A percentile compares a stretch with the other conserved stretches of the same genome.
These are phyloP conservation scores for Spatholobus suberectus DNA, from an alignment of 306 rosid species.

Conservation along the genomic window DNA sequence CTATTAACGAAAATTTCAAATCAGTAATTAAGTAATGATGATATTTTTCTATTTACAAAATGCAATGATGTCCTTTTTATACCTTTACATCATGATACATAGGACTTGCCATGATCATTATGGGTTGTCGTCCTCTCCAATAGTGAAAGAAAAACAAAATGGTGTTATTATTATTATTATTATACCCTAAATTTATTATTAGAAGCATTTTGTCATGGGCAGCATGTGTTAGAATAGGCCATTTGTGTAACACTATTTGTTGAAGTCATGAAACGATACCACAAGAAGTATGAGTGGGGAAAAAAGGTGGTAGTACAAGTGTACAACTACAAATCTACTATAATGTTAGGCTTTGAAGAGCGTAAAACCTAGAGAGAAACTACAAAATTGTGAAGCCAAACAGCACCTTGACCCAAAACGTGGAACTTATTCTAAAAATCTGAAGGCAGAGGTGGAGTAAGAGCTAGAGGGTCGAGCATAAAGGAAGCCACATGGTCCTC, in stretches of 20 bases:
- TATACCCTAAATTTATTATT: background rate
- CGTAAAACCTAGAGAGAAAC: slow-evolving; percentile 64
- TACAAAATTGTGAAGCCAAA: slow-evolving; percentile 35
- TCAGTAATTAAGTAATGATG: slow-evolving; percentile 41
- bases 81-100: slow-evolving; percentile 36
- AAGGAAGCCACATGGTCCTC: slow-evolving; percentile 62
- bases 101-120: slow-evolving; percentile 23
- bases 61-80: slow-evolving; percentile 31
- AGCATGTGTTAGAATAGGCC: background rate
- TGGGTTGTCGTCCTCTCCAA: slow-evolving; percentile 13
- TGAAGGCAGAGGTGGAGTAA: slow-evolving; percentile 19
- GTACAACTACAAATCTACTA: slow-evolving; percentile 28
- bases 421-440: slow-evolving; percentile 42
- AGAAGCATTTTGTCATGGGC: background rate
- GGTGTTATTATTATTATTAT: background rate
- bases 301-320: slow-evolving; percentile 1
- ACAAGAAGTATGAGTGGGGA: background rate
- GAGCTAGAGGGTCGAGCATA: slow-evolving; percentile 43
- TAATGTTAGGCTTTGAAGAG: slow-evolving; percentile 47
- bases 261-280: background rate
- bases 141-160: background rate
- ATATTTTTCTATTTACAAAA: slow-evolving; percentile 22
- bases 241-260: background rate
- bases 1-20: slow-evolving; percentile 19
- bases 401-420: slow-evolving; percentile 47